Evolutionary conservation across 2,329 filamentous ascomycete genomes (phyloP).

Genomic region (Colletotrichum karsti): DNA sequence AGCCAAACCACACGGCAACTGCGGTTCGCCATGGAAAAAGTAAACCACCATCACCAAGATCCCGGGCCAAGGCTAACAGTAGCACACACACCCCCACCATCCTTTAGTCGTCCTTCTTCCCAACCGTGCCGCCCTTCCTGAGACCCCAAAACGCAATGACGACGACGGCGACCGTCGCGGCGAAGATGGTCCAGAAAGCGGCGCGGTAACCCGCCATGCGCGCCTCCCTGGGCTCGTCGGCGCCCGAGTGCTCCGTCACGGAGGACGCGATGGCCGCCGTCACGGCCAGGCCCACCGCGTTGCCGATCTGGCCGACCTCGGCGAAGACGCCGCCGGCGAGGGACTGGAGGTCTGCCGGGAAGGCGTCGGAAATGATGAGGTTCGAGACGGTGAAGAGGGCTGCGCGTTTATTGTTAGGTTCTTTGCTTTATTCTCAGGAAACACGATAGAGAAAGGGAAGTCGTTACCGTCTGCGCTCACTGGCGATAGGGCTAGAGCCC

Average conservation of each 20-base stretch:
- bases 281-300: constrained; percentile 59
- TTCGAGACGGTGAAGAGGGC: constrained; percentile 65
- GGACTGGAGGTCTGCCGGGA: constrained; percentile 62
- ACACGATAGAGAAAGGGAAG: too few relatives aligned
- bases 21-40: background rate
- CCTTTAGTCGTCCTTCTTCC: constrained; percentile 47
- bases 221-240: constrained; percentile 35
- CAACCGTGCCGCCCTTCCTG: constrained; percentile 55
- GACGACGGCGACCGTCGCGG: constrained; percentile 46
- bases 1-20: background rate
- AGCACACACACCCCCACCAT: background rate
- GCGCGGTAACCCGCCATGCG: constrained; percentile 61
- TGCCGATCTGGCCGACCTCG: constrained; percentile 65
- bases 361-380: constrained; percentile 62
- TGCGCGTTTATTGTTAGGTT: background rate
- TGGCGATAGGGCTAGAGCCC: constrained; percentile 53
- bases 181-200: constrained; percentile 63
- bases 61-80: background rate
- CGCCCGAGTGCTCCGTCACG: constrained; percentile 48
- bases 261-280: constrained; percentile 56
- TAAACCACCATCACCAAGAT: background rate
- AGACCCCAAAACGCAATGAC: constrained; percentile 51
- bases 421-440: background rate
- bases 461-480: constrained; percentile 53
- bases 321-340: constrained; percentile 70